Evolutionary conservation across 345 rosid genomes (phyloP), one percentile per base, ranked within the genome.

Genomic region (Populus pruinosa): DNA sequence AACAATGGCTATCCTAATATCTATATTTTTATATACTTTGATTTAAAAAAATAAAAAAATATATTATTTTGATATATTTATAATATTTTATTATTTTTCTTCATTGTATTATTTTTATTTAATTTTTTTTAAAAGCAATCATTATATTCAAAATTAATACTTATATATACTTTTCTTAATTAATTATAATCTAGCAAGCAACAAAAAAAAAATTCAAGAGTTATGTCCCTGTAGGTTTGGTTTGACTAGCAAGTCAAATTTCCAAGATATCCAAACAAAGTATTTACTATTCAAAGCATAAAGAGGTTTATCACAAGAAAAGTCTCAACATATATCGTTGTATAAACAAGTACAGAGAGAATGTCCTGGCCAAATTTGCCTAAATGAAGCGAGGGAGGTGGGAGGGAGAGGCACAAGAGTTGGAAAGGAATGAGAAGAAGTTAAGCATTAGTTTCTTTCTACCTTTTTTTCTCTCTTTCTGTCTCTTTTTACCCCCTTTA

Each of bases 291-390:
- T 56, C 63, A 23, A 56, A n/a, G 63, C 29, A n/a, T 56, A 3
- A 56, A 9, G 9, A 56, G 14, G 27, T n/a, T 10, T n/a, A 56
- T 56, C 63, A n/a, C 63, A 56, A 47, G 50, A 5, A 3, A 47
- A 9, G 63, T 56, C 29, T 56, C 27, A 21, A n/a, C 63, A 11
- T 56, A 55, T 41, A 41, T 41, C 2, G 62, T 55, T 55, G 27
- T 27, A 21, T 31, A 29, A 29, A 13, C 39, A 73, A 23, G 33
- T 49, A 5, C 43, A 53, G 21, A n/a, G 27, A 70, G 38, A 67
- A 71, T 6, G 78, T 72, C 77, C 66, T n/a, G 77, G 85, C 79
- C 85, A 82, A 79, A 56, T 18, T n/a, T 8, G 65, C 63, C 80
- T 77, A 73, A 79, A 79, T 76, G 55, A 62, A 76, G 78, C 36